A percentile compares a stretch with the other conserved stretches of the same genome.
Conservation (phyloP, 345 rosid genomes). For the Excoecaria agallocha region DNA sequence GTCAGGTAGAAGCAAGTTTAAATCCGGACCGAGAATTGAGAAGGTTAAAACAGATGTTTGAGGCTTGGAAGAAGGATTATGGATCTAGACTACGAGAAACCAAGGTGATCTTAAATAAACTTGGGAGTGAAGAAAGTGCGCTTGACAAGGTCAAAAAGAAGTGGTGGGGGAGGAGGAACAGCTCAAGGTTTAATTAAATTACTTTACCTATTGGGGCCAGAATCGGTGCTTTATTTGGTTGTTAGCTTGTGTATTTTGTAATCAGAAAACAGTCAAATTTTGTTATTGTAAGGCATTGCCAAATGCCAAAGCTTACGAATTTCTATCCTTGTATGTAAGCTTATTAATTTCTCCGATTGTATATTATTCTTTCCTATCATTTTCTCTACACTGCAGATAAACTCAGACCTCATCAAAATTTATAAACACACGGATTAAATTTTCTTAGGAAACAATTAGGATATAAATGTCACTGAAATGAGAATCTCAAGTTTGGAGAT, state of each 20-base stretch:
- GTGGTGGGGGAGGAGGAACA: slow-evolving; percentile 98
- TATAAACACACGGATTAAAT: too few relatives aligned
- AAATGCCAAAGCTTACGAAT: not conserved
- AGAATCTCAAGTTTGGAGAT: too few relatives aligned
- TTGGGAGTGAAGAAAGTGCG: slow-evolving; percentile 75
- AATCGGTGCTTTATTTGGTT: slow-evolving; percentile 11
- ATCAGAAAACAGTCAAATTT: not conserved
- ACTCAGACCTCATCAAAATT: too few relatives aligned
- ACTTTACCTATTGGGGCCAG: not conserved
- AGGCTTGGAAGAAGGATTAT: slow-evolving; percentile 96
- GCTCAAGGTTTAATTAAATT: slow-evolving; percentile 54
- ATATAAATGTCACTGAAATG: too few relatives aligned
- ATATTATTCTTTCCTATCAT: not conserved
- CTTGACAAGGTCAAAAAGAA: slow-evolving; percentile 72
- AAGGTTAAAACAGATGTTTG: slow-evolving; percentile 92
- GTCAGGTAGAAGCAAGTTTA: slow-evolving; percentile 92
- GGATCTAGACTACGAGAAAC: slow-evolving; percentile 79
- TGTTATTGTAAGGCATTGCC: not conserved
- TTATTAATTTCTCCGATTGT: not conserved
- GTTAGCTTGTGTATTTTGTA: slow-evolving; percentile 5
- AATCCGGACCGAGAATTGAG: slow-evolving; percentile 83
- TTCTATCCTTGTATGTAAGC: not conserved
- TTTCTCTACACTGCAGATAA: too few relatives aligned
- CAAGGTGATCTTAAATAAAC: slow-evolving; percentile 76
- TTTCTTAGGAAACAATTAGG: too few relatives aligned